Evolutionary conservation across 2,329 filamentous ascomycete species (phyloP).

Genomic region (Venturia nashicola): DNA sequence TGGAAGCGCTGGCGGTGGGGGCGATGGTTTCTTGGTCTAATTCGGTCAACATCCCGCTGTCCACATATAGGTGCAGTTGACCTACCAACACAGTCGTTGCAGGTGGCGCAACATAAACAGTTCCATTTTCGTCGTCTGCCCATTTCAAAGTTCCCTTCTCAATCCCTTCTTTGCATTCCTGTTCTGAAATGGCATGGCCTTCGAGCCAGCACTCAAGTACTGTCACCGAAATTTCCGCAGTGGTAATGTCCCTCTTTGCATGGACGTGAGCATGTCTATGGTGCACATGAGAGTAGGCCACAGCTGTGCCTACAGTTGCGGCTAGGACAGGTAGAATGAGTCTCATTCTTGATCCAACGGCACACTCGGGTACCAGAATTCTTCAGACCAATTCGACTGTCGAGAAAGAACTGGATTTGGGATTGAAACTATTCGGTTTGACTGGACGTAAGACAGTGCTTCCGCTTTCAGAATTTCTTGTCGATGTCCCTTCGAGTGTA

Average conservation of each 20-base stretch:
- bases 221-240: conserved; percentile 49
- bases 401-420: neutral
- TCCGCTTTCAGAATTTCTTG: neutral
- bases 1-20: neutral
- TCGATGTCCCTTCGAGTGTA: neutral
- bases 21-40: neutral
- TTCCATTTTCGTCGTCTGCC: conserved; percentile 48
- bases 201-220: conserved; percentile 54
- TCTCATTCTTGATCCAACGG: neutral
- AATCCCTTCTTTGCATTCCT: conserved; percentile 61
- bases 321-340: neutral
- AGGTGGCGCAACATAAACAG: conserved; percentile 20
- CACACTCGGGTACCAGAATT: neutral
- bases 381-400: neutral
- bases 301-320: neutral
- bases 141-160: conserved; percentile 53
- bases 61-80: neutral
- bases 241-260: conserved; percentile 26
- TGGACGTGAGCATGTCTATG: neutral
- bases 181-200: conserved; percentile 46
- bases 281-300: neutral
- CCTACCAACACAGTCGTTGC: neutral
- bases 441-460: neutral
- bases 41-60: conserved; percentile 5
- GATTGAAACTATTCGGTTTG: neutral